Evolutionary conservation across 768 basidiomycete genomes (phyloP).

Genomic region (Macrolepiota albuminosa): DNA sequence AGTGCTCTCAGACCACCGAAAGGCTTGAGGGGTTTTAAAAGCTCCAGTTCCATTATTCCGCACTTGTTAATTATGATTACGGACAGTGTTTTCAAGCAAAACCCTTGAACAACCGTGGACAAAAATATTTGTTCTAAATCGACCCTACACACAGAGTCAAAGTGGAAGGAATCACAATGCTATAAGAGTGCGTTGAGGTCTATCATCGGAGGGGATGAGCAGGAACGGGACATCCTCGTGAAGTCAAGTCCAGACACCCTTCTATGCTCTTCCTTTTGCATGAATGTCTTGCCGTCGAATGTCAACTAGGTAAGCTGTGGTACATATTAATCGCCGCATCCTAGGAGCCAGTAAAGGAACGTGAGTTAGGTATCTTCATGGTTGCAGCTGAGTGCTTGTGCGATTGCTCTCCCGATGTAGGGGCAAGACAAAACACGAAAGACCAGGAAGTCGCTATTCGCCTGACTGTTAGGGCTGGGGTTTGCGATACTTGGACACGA

Average conservation of each 20-base stretch:
- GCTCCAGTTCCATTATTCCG: background rate
- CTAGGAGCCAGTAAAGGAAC: constrained; percentile 19
- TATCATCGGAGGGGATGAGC: constrained; percentile 19
- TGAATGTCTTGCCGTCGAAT: constrained; percentile 9
- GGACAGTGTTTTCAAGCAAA: background rate
- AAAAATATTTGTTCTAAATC: background rate
- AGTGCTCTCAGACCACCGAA: too few species aligned
- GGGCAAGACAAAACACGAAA: constrained; percentile 19
- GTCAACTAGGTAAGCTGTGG: constrained; percentile 19
- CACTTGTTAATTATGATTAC: background rate
- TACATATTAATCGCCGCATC: constrained; percentile 18
- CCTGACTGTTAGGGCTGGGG: constrained; percentile 18
- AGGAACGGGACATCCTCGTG: constrained; percentile 9
- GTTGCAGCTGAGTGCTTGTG: constrained; percentile 12
- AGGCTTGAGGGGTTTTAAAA: too few species aligned
- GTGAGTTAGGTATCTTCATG: constrained; percentile 6
- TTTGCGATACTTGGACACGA: constrained; percentile 17
- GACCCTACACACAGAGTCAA: background rate
- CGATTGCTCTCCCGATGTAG: constrained; percentile 15
- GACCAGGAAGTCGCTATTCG: constrained; percentile 14
- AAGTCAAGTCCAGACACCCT: background rate
- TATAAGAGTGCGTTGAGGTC: constrained; percentile 20
- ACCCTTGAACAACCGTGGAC: background rate
- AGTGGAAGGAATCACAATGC: constrained; percentile 15
- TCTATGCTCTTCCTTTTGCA: constrained; percentile 1